Evolutionary conservation across 73 alveolate species (phyloP).

Genomic region (Tetrahymena thermophila): DNA sequence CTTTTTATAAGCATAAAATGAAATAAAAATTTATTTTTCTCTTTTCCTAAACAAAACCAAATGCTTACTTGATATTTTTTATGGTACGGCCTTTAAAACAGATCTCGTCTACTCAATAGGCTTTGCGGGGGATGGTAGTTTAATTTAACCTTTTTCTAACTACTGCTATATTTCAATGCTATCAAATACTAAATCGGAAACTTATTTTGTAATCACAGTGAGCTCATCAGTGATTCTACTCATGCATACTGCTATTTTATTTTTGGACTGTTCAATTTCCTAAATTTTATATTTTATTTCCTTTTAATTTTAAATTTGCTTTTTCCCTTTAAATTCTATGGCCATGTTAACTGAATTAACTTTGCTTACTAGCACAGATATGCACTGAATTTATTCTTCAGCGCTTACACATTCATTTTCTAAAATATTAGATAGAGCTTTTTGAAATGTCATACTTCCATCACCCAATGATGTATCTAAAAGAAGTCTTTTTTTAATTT

Average conservation of each 20-base stretch:
- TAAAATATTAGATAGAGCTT: neutral
- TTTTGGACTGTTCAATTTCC: neutral
- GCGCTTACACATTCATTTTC: neutral
- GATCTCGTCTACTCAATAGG: neutral
- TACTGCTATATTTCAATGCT: neutral
- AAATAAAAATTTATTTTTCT: neutral
- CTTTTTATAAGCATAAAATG: neutral
- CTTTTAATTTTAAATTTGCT: neutral
- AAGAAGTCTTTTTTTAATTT: neutral
- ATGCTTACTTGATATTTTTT: neutral
- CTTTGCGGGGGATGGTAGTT: neutral
- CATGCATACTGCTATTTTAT: neutral
- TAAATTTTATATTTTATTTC: neutral
- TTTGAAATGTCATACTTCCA: neutral
- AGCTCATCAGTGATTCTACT: neutral
- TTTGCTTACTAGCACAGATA: neutral
- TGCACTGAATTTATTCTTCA: neutral
- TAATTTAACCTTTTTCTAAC: neutral
- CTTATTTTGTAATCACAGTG: neutral
- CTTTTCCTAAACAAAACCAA: neutral
- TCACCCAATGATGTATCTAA: neutral
- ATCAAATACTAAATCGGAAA: neutral
- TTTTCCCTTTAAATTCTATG: neutral
- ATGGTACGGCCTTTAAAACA: neutral
- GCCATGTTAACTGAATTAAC: neutral